Evolutionary conservation across 768 basidiomycete genomes (phyloP), one percentile per base, ranked within the genome.

Genomic region (Calocybe indica): DNA sequence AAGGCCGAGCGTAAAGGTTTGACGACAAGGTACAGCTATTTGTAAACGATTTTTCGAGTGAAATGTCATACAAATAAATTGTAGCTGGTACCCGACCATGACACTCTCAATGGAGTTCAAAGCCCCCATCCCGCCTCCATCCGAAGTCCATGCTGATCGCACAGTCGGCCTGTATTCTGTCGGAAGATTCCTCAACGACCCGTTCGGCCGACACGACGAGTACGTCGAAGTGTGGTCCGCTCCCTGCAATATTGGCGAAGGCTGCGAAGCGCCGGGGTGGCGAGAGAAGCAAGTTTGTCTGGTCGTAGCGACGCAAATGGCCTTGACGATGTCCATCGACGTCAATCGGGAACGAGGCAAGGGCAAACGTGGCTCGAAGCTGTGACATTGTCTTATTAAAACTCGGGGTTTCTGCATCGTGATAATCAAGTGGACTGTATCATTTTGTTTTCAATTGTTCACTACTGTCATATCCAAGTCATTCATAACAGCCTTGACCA

Each of bases 191-290:
- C 55, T 78, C 48, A 71, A 73, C 40, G 66, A 76, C 37, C 80
- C 79, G 0, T 70, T 76, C 49, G 74, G 74, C 6, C 66, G 82
- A 47, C 82, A 86, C 52, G 80, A 84, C 40, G 55, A 61, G 3
- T 76, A 76, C 52, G 73, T 77, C 3, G 85, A 85, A 55, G 65
- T 84, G 9, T 86, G 83, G 83, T 78, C 79, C 5, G 79, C 83
- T 7, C 84, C 84, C 1, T 65, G 68, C 37, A 68, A 78, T 46
- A 65, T 80, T 35, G 78, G 75, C 2, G 71, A 73, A 46, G 77
- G 76, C 0, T 42, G 58, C 5, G 58, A 68, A 30, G 32, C 36
- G 6, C 59, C 69, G 3, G 73, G 73, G 8, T 86, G 83, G 84
- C 73, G 79, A 52, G 80, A 80, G 40, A 61, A 74, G 43, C 82